Evolutionary conservation across 352 stramenopile genomes (phyloP).

Genomic region (Phytopythium boreale): DNA sequence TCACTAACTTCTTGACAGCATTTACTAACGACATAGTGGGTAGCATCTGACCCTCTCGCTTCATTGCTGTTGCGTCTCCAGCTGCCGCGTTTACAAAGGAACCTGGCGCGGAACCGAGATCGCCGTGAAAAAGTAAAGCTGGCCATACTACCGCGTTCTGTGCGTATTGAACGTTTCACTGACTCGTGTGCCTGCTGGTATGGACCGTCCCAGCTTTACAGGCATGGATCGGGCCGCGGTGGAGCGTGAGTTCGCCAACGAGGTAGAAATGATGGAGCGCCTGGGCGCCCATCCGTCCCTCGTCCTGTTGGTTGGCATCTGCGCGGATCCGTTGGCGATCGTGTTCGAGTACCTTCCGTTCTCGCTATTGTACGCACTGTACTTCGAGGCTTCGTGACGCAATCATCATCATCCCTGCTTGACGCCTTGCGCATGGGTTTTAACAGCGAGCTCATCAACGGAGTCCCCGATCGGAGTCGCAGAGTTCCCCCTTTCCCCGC

Average conservation of each 20-base stretch:
- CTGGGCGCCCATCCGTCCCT: constrained; percentile 67
- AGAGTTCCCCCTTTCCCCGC: constrained; percentile 59
- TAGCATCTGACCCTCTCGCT: neutral
- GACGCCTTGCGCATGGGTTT: neutral
- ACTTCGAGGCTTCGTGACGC: neutral
- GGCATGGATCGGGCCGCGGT: constrained; percentile 36
- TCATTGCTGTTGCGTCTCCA: constrained; percentile 12
- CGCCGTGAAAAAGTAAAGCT: constrained; percentile 63
- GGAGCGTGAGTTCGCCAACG: constrained; percentile 73
- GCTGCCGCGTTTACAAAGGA: constrained; percentile 74
- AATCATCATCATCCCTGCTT: neutral
- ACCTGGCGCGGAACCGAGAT: constrained; percentile 73
- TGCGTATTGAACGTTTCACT: neutral
- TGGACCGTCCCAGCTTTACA: constrained; percentile 38
- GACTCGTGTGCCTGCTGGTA: neutral
- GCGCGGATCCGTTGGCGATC: constrained; percentile 49
- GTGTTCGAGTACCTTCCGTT: constrained; percentile 78
- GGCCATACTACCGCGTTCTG: neutral
- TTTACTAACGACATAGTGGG: neutral
- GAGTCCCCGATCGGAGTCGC: constrained; percentile 43
- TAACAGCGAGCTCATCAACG: constrained; percentile 72
- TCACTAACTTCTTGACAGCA: too few relatives aligned
- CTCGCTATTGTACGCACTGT: constrained; percentile 60
- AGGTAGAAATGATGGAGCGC: constrained; percentile 67
- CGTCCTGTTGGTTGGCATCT: constrained; percentile 69